These are phyloP conservation scores for Backusella liffmaniae DNA, from an alignment of 192 early-diverging fungal species.

Conservation along the genomic window DNA sequence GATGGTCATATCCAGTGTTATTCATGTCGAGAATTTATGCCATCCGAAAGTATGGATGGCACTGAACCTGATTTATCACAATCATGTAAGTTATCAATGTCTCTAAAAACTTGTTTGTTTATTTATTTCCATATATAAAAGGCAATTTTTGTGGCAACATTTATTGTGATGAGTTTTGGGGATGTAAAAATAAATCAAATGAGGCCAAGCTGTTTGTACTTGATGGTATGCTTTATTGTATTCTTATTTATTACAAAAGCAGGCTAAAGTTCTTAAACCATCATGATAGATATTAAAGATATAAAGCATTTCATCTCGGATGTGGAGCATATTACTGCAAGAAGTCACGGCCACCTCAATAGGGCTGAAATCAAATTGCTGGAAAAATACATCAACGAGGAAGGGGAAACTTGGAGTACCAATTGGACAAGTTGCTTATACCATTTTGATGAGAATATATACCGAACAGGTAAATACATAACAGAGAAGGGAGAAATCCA, in stretches of 20 bases:
- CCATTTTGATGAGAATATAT: slow-evolving; percentile 11
- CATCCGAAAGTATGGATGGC: background rate
- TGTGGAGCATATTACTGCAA: background rate
- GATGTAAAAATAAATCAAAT: background rate
- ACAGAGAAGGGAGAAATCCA: background rate
- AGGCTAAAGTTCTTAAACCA: background rate
- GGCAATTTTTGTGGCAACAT: slow-evolving; percentile 6
- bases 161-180: background rate
- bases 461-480: background rate
- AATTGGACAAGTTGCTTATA: background rate
- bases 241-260: background rate
- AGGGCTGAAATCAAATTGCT: background rate
- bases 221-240: background rate
- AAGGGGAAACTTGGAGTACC: background rate
- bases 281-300: background rate
- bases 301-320: background rate
- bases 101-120: background rate
- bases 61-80: slow-evolving; percentile 5
- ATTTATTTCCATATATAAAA: background rate
- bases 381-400: background rate
- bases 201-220: background rate
- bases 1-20: background rate
- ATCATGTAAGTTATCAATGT: background rate
- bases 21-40: slow-evolving; percentile 1
- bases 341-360: slow-evolving; percentile 4